Evolutionary conservation across 2,329 filamentous ascomycete genomes (phyloP), one percentile per base, ranked within the genome.

Genomic region (Fusarium sp.): DNA sequence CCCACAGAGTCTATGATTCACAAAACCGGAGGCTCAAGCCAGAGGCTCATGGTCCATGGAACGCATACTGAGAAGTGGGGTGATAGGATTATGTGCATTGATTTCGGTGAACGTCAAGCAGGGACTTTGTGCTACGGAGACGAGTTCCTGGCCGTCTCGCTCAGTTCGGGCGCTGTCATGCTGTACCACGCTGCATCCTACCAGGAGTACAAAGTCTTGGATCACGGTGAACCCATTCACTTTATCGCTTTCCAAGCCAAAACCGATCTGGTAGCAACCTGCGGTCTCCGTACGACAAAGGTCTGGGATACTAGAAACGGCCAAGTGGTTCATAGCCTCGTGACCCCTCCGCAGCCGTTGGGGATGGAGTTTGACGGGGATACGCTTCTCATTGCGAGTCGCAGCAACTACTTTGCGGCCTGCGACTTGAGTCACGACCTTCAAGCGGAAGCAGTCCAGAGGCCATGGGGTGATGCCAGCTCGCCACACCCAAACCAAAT

Each of bases 261-360:
- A 35, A 65, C 64, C 2, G 62, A 72, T 49, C 39, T 73, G 7
- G 33, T 77, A 44, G 74, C 69, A 19, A 71, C 72, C 33, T 71
- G 69, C 38, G 72, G 73, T 8, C 42, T 69, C 38, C 70, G 67
- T 45, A 68, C 39, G 42, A 48, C 69, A 13, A 65, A 63, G 39
- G 39, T 77, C n/a, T 77, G 74, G 74, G 58, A 76, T 31, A 61
- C 69, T 53, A 58, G 63, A 46, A n/a, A 47, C 27, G 69, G 70
- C 8, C 35, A 70, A 48, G 37, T 69, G 47, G 25, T 75, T 10
- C 57, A 70, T 48, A 63, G 19, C n/a, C 64, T 75, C 39, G 23
- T 57, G 21, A 62, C 55, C 43, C 68, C 66, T 35, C 61, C 55
- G n/a, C 55, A 56, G 17, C 66, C 62, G 9, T 53, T 72, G 1